Evolutionary conservation across 805 yeast genomes (phyloP), one percentile per base, ranked within the genome.

Genomic region (Tetrapisispora arboricola): DNA sequence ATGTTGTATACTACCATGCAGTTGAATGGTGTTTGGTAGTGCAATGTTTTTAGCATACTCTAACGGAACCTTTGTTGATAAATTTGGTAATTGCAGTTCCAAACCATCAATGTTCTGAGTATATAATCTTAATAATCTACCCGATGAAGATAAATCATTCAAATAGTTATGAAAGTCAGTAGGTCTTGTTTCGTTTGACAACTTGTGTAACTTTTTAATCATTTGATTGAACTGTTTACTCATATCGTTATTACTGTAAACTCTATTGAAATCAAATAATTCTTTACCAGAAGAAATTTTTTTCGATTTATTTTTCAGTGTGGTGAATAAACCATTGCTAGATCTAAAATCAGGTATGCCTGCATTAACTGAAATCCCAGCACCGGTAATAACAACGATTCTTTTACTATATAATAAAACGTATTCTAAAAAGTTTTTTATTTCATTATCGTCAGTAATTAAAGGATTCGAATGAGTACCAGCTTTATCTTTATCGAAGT

Each of bases 281-380:
- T 82, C 80, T 56, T 80, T 81, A 13, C 86, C 86, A 45, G 56
- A 56, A 0, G 60, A 46, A 3, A 66, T 57, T 11, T 70, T 55
- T 15, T 15, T 11, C 15, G 28, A 15, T 49, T 74, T 56, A 2
- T 61, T 54, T 32, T 66, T 64, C 30, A 76, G 58, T 12, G 75
- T 73, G 41, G 75, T 73, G 55, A 87, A 84, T 36, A 87, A 68
- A 1, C 95, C 95, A 44, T 77, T 66, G 1, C 85, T 73, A 7
- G 94, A 82, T 55, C 96, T 65, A 55, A 86, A 82, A 52, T 82
- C 92, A 3, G 95, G 95, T 30, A 86, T 87, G 4, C 96, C 96
- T 1, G 94, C 85, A 22, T 83, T 81, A 40, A 88, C 92, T 11
- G 95, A 84, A 16, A 84, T 75, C 3, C 96, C 96, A 15, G 96